Evolutionary conservation across 495 filamentous ascomycete species (phyloP).

Genomic region (Schizothecium vesticola): DNA sequence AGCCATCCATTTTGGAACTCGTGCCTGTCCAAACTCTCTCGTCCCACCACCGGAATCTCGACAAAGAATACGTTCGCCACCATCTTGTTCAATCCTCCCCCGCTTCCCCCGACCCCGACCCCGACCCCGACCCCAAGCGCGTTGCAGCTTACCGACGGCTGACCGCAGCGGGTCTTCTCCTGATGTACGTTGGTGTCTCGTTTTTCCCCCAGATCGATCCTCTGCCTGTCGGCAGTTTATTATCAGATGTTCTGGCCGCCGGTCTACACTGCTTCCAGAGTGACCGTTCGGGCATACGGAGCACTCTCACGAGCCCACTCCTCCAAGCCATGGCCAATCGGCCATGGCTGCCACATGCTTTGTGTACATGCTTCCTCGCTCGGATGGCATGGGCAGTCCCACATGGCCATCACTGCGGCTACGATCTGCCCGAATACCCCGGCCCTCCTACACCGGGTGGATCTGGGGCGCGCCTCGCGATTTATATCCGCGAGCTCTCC

Average conservation of each 20-base stretch:
- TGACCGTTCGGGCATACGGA: constrained; percentile 42
- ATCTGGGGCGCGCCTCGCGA: constrained; percentile 3
- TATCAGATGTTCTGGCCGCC: constrained; percentile 12
- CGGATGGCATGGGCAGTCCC: constrained; percentile 8
- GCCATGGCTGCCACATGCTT: constrained; percentile 21
- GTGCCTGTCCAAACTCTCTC: background rate
- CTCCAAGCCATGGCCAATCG: constrained; percentile 33
- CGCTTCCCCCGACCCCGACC: background rate
- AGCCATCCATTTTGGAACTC: background rate
- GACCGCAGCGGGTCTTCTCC: constrained; percentile 4
- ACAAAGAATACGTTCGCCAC: background rate
- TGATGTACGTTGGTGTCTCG: constrained; percentile 20
- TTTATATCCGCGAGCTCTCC: constrained; percentile 23
- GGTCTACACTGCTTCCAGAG: constrained; percentile 24
- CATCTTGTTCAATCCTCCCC: background rate
- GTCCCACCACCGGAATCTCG: background rate
- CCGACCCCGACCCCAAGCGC: background rate
- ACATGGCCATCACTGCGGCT: constrained; percentile 1
- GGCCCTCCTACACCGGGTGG: background rate
- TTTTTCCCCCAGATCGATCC: constrained; percentile 7
- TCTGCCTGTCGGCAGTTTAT: constrained; percentile 31
- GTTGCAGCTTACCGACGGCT: background rate
- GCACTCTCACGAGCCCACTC: constrained; percentile 30
- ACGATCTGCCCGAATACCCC: background rate
- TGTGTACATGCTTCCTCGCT: background rate